A percentile compares a stretch with the other conserved stretches of the same genome.
phyloP scores from a whole-genome alignment of 495 filamentous ascomycete species.

The Hypoxylon fragiforme region DNA sequence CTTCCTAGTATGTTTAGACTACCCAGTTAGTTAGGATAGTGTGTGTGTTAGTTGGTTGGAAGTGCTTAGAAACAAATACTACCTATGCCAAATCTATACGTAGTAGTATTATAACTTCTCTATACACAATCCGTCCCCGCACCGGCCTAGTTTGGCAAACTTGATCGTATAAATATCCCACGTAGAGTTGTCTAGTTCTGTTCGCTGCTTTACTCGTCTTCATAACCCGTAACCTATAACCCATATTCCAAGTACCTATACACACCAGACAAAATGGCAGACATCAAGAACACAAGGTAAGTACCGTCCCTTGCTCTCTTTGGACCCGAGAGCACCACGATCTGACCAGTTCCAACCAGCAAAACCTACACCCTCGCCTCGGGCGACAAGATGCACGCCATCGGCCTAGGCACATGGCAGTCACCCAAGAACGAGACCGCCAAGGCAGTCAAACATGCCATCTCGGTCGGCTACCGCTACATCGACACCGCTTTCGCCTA shows the following conservation, averaged over 20 bases:
- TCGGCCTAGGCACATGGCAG: conserved; percentile 87
- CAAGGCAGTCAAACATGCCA: conserved; percentile 73
- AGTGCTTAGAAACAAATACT: conserved; percentile 26
- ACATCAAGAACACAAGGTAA: conserved; percentile 42
- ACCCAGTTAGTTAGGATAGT: too few relatives aligned
- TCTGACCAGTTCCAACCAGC: conserved; percentile 23
- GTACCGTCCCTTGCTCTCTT: not conserved
- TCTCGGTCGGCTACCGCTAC: conserved; percentile 66
- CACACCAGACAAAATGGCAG: conserved; percentile 36
- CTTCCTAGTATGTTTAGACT: conserved; percentile 6
- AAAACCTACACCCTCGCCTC: conserved; percentile 79
- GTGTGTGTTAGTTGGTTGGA: too few relatives aligned
- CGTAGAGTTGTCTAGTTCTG: not conserved
- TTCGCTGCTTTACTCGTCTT: too few relatives aligned
- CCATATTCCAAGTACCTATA: too few relatives aligned
- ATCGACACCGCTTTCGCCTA: conserved; percentile 75
- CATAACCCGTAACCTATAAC: too few relatives aligned
- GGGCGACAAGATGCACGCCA: conserved; percentile 74
- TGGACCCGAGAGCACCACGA: not conserved
- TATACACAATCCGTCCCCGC: too few relatives aligned
- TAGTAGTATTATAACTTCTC: too few relatives aligned
- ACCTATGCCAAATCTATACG: too few relatives aligned
- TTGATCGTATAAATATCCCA: too few relatives aligned
- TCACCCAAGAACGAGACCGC: conserved; percentile 52
- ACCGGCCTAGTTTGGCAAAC: too few relatives aligned